Conservation (phyloP, 306 rosid species). For the Cicer arietinum region DNA sequence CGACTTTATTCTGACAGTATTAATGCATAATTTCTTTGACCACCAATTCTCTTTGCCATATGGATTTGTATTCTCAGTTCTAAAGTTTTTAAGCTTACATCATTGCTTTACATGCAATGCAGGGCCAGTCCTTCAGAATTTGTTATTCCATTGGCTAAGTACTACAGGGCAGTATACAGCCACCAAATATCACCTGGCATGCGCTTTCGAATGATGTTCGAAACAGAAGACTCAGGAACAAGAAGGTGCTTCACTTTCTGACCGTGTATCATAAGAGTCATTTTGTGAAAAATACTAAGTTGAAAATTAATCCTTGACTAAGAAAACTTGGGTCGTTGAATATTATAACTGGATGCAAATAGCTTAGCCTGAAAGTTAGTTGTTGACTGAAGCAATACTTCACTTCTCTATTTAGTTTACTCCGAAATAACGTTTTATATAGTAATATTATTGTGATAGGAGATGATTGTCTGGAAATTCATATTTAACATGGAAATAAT, state of each 20-base stretch:
- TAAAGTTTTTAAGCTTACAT: conserved; percentile 11
- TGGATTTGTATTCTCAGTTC: conserved; percentile 17
- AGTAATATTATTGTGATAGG: background rate
- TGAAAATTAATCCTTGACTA: conserved; percentile 24
- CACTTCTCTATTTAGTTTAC: conserved; percentile 8
- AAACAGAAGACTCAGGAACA: conserved; percentile 97
- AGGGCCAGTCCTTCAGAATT: conserved; percentile 99
- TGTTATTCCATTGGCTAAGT: conserved; percentile 97
- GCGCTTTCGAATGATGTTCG: conserved; percentile 99
- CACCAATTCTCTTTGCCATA: conserved; percentile 7
- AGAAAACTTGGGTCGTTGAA: conserved; percentile 21
- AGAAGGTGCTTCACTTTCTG: conserved; percentile 72
- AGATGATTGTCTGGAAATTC: background rate
- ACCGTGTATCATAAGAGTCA: conserved; percentile 2
- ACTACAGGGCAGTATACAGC: conserved; percentile 93
- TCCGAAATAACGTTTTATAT: background rate
- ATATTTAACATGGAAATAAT: conserved; percentile 21
- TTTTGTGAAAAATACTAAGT: conserved; percentile 1
- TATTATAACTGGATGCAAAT: conserved; percentile 28
- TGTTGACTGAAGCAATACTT: conserved; percentile 8
- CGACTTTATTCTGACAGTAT: background rate
- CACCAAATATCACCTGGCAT: conserved; percentile 91
- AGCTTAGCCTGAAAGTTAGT: conserved; percentile 12
- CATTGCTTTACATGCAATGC: conserved; percentile 57
- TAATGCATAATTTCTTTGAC: background rate